These are phyloP conservation scores for Crucibulum laeve DNA, from an alignment of 768 basidiomycete species.

Conservation along the genomic window DNA sequence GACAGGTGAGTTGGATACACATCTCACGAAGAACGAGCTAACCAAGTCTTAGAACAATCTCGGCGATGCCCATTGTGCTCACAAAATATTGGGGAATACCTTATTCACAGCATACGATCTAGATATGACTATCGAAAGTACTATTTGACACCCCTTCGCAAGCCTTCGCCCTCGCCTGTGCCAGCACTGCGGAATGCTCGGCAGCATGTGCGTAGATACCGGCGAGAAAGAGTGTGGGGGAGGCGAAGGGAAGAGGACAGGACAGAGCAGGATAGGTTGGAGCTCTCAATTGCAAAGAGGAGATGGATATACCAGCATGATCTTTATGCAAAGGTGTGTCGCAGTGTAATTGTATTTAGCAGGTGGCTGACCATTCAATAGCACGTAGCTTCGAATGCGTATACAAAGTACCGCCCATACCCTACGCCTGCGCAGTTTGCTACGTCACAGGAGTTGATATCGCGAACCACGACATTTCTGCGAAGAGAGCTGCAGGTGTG, in stretches of 20 bases:
- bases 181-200: conserved; percentile 21
- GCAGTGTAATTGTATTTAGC: conserved; percentile 5
- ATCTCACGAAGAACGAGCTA: not conserved
- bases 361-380: conserved; percentile 22
- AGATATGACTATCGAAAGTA: conserved; percentile 81
- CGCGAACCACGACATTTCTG: conserved; percentile 75
- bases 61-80: conserved; percentile 76
- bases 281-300: conserved; percentile 67
- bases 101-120: conserved; percentile 78
- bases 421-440: conserved; percentile 85
- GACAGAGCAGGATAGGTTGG: conserved; percentile 66
- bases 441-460: conserved; percentile 68
- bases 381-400: conserved; percentile 89
- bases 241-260: conserved; percentile 42
- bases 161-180: conserved; percentile 37
- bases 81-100: conserved; percentile 60
- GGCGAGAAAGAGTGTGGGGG: conserved; percentile 54
- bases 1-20: conserved; percentile 76
- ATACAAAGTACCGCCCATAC: conserved; percentile 84
- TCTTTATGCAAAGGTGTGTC: conserved; percentile 79
- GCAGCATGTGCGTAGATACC: conserved; percentile 24
- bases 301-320: conserved; percentile 78
- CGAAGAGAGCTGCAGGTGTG: conserved; percentile 86
- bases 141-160: conserved; percentile 62
- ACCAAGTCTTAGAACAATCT: conserved; percentile 54